Base-by-base conservation (phyloP, 441 rosid genomes). In the Arabidopsis lyrata region DNA sequence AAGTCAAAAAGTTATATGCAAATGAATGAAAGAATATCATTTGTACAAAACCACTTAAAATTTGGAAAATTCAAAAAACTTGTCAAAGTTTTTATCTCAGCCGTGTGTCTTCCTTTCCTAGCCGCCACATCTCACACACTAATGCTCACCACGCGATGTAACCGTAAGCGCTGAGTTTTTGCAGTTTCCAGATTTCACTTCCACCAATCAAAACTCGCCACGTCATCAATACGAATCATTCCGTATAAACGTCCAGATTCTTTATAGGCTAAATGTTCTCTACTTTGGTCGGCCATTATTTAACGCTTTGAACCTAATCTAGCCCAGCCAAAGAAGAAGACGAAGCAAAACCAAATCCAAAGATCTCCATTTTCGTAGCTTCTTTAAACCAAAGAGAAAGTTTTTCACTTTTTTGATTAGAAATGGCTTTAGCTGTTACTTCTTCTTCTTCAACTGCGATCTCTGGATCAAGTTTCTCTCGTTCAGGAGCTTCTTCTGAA, bases 361-460 rank as follows among this genome's bases (percentile, higher is more conserved):
- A 57, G 34, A 36, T 39, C 48, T 13, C 9, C 11, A 22, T 18
- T 45, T 52, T 18, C 5, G 27, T 42, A 42, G 16, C 6, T 42
- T 41, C 29, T 13, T 31, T 41, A 14, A 61, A 32, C 47, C 31
- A 10, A 0, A 8, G 15, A 62, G 34, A 24, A n/a, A 15, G 1
- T 36, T 70, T 29, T 29, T 29, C 27, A 24, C 3, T 29, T 29
- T 48, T 35, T 36, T 1, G 14, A 3, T 11, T 12, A 20, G 42
- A 47, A 20, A 77, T 77, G 81, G 73, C 81, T 39, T 77, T 72
- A 66, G 77, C 81, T 77, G 77, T 77, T 15, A 59, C 77, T 66
- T 72, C 81, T 42, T 77, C 81, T 42, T 77, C 81, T 20, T 77
- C 81, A 42, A 16, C 81, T 0, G 73, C 81, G 7, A 72, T 77